Percentiles rank a stretch among this genome's conserved stretches.
Conservation (phyloP, 2,329 filamentous ascomycete species). For the Colletotrichum orbiculare region DNA sequence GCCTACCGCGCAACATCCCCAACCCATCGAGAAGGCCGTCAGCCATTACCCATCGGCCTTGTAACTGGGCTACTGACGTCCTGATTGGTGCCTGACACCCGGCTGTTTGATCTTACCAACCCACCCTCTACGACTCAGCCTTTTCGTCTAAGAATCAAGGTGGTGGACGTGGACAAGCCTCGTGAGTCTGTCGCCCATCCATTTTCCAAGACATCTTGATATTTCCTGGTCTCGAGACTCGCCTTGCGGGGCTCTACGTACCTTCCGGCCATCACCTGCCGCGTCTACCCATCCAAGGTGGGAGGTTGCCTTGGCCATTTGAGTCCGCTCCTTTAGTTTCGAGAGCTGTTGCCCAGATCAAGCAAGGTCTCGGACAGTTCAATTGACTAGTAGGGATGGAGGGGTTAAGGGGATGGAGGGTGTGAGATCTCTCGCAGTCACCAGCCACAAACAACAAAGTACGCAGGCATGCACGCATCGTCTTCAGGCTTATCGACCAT, state of each 20-base stretch:
- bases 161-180: background rate
- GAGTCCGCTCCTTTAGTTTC: slow-evolving; percentile 16
- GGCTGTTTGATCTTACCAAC: slow-evolving; percentile 22
- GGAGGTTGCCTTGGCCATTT: slow-evolving; percentile 17
- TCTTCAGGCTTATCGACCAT: slow-evolving; percentile 6
- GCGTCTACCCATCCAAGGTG: slow-evolving; percentile 21
- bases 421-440: slow-evolving; percentile 13
- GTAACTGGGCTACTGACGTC: background rate
- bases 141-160: background rate
- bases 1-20: slow-evolving; percentile 16
- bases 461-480: slow-evolving; percentile 10
- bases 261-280: slow-evolving; percentile 21
- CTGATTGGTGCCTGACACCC: slow-evolving; percentile 6
- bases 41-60: slow-evolving; percentile 12
- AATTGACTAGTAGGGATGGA: slow-evolving; percentile 31
- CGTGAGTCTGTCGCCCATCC: background rate
- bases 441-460: slow-evolving; percentile 5
- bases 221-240: background rate
- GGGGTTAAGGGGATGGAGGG: slow-evolving; percentile 19
- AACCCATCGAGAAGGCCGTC: slow-evolving; percentile 23
- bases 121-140: slow-evolving; percentile 21
- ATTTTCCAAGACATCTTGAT: background rate
- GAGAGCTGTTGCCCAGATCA: slow-evolving; percentile 21
- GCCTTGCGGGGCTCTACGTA: slow-evolving; percentile 25
- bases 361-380: slow-evolving; percentile 35